A percentile compares a stretch with the other conserved stretches of the same genome.
These are phyloP conservation scores for Candida sanyaensis DNA, from an alignment of 1,139 yeast genomes.

Conservation along the genomic window DNA sequence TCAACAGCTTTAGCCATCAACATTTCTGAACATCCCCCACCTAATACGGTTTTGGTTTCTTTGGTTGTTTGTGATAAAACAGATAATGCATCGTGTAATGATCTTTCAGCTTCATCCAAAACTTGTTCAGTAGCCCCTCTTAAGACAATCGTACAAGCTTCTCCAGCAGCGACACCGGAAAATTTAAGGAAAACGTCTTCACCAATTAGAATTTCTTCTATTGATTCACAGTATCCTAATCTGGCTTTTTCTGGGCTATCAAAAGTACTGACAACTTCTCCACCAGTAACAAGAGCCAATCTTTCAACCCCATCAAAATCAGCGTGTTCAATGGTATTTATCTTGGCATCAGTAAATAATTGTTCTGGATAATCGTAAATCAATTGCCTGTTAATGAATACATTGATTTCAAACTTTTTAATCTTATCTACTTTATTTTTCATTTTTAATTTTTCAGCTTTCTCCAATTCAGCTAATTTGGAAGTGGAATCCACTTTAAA, in stretches of 20 bases:
- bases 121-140: conserved; percentile 98
- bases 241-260: conserved; percentile 86
- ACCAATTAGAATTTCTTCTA: conserved; percentile 92
- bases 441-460: conserved; percentile 95
- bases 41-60: conserved; percentile 93
- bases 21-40: conserved; percentile 99
- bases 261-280: conserved; percentile 96
- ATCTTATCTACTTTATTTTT: conserved; percentile 86
- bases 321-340: conserved; percentile 95
- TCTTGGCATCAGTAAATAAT: conserved; percentile 80
- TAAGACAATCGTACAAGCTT: conserved; percentile 93
- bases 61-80: conserved; percentile 93
- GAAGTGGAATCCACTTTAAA: conserved; percentile 95
- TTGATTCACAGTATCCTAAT: conserved; percentile 83
- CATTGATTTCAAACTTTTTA: conserved; percentile 76
- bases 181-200: conserved; percentile 86
- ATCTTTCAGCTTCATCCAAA: conserved; percentile 95
- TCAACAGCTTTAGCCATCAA: conserved; percentile 98
- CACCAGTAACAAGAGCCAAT: conserved; percentile 94
- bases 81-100: conserved; percentile 94
- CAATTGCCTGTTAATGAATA: conserved; percentile 92
- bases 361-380: conserved; percentile 99
- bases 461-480: conserved; percentile 92
- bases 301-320: conserved; percentile 98
- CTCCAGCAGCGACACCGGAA: conserved; percentile 93